Base-by-base conservation (phyloP, 2,329 filamentous ascomycete species). In the Phyllosticta capitalensis region DNA sequence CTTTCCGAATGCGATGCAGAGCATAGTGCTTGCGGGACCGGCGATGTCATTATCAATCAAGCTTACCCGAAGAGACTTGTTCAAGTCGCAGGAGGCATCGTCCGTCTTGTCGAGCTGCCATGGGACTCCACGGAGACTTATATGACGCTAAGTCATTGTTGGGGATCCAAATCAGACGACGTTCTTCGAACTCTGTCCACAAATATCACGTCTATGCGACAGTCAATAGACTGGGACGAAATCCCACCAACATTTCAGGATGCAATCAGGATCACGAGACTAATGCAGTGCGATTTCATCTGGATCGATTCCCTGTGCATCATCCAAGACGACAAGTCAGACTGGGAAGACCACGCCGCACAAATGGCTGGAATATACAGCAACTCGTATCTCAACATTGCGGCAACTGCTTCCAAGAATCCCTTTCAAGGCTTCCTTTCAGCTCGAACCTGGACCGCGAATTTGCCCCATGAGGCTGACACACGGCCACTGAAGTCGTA, bases 371-470 rank as follows among this genome's bases (percentile, higher is more conserved):
- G 30, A 2, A 45, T 62, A 0, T 62, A 60, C 26, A 10, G 19
- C 7, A 61, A 61, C 30, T 49, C 60, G n/a, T 55, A 55, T 38
- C 56, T 56, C 24, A 61, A 54, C 28, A 59, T 61, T 21, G 56
- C 60, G 2, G 60, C 60, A 10, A 55, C 56, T 19, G 33, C 50
- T 2, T 52, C 50, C 17, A n/a, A 50, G 7, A 9, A 50, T 21
- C 1, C 2, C 17, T 1, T 12, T 50, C 9, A 17, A 50, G 45
- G 45, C 10, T 50, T 50, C 9, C 7, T 50, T n/a, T 9, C 20
- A n/a, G 7, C 45, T 50, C 17, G 45, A 50, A 17, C n/a, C 1
- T 17, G 7, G 2, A 17, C 45, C 17, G 20, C 7, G 3, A 50
- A n/a, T n/a, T 17, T 7, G 45, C 45, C 17, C 7, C 2, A 9